phyloP scores from a whole-genome alignment of 176 grass and related monocot genomes.

The Hsuehochloa calcarea region DNA sequence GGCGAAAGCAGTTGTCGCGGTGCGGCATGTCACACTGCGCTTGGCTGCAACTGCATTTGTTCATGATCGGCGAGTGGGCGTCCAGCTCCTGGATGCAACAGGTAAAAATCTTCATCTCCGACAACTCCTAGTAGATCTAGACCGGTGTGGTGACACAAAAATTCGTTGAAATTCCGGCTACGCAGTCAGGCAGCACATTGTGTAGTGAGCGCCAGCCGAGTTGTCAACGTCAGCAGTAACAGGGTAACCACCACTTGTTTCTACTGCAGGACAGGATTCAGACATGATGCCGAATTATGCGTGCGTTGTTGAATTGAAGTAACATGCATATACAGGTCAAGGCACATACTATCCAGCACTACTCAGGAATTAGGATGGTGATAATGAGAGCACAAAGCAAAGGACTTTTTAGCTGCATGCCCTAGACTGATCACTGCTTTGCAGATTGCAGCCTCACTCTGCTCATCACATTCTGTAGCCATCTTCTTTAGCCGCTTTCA shows the following conservation, averaged over 20 bases:
- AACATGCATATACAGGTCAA: background rate
- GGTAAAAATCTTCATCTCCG: background rate
- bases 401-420: background rate
- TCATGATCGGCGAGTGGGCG: background rate
- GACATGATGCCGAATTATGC: background rate
- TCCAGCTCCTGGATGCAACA: background rate
- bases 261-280: background rate
- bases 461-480: background rate
- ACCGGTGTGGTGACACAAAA: background rate
- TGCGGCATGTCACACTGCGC: constrained; percentile 2
- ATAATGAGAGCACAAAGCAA: background rate
- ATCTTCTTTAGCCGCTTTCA: background rate
- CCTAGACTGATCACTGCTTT: background rate
- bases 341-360: background rate
- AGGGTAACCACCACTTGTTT: background rate
- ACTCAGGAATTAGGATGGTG: background rate
- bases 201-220: background rate
- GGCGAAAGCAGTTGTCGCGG: background rate
- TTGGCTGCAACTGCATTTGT: constrained; percentile 16
- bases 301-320: background rate
- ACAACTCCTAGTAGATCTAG: constrained; percentile 8
- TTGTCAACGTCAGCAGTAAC: constrained; percentile 3
- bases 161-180: background rate
- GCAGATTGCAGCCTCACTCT: background rate
- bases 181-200: background rate